Base-by-base conservation (phyloP, 768 basidiomycete species). In the Suillus bovinus region DNA sequence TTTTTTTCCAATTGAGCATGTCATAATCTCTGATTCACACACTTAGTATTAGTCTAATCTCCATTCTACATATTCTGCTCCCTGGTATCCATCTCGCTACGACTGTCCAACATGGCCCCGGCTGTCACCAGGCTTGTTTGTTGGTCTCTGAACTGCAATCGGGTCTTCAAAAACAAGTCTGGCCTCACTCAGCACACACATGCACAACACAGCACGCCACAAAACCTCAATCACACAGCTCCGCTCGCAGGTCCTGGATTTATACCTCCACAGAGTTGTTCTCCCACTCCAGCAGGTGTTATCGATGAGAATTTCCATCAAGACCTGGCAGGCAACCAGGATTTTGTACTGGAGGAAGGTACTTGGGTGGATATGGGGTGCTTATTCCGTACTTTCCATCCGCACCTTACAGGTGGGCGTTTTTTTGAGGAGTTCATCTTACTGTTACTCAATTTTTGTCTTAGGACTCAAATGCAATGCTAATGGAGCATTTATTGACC, bases 141-240 rank as follows among this genome's bases (percentile, higher is more conserved):
- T 33, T 5, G 9, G 52, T 53, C 33, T 29, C 50, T 6, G 0
- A 33, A n/a, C 29, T 53, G 52, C 52, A 53, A 53, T 7, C 5
- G 5, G 31, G 31, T 53, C 52, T n/a, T 53, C 52, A 52, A 53
- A 53, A 53, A 53, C 31, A 52, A 52, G 20, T 52, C 50, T 52
- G 50, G 50, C 31, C 52, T 53, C 31, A 52, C 50, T 31, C 17
- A 52, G 50, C 50, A 53, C 31, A 53, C 31, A n/a, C n/a, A n/a
- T 31, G 7, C 50, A 1, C 20, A 3, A 31, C 31, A 52, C 6
- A 6, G 47, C 4, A 49, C 27, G 14, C 47, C 24, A 17, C 47
- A 49, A 49, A 5, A 27, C 24, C 47, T 49, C 47, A 49, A 49
- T 49, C 24, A 7, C 24, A 27, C 47, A 49, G 47, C 47, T 27